Percentiles rank a stretch among this genome's conserved stretches.
phyloP scores from a whole-genome alignment of 2,329 filamentous ascomycete genomes.

The Apiospora malaysiana region DNA sequence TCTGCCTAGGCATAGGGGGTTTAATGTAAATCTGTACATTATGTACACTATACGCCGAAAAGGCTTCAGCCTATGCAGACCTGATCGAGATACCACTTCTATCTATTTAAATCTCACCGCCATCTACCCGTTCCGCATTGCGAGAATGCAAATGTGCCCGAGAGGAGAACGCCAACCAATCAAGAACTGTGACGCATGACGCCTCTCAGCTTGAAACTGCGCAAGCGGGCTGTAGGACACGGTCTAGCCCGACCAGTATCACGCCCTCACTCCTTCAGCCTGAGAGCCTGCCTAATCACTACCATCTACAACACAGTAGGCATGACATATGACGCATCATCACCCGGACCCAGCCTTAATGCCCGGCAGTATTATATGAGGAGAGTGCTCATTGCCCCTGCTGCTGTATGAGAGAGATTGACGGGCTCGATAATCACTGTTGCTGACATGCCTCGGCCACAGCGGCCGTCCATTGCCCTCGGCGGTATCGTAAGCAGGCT shows the following conservation, averaged over 20 bases:
- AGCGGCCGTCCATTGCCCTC: not conserved
- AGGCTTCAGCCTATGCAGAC: not conserved
- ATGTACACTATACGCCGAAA: not conserved
- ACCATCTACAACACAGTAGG: not conserved
- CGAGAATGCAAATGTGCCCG: not conserved
- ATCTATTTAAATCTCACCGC: not conserved
- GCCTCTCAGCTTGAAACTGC: not conserved
- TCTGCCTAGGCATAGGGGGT: not conserved
- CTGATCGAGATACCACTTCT: not conserved
- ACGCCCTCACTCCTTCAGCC: not conserved
- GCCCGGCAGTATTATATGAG: too few relatives aligned
- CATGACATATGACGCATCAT: not conserved
- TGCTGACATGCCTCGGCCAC: not conserved
- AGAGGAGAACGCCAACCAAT: not conserved
- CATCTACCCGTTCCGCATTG: too few relatives aligned
- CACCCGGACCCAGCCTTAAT: too few relatives aligned
- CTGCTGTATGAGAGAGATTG: too few relatives aligned
- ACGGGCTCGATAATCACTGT: too few relatives aligned
- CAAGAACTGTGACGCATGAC: not conserved
- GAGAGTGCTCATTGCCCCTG: too few relatives aligned
- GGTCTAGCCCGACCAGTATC: not conserved
- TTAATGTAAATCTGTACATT: not conserved
- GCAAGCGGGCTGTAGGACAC: not conserved
- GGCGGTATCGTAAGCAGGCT: conserved; percentile 14
- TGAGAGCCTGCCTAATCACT: not conserved